These are phyloP conservation scores for Penicillium nucicola DNA, from an alignment of 495 filamentous ascomycete genomes.

Conservation along the genomic window DNA sequence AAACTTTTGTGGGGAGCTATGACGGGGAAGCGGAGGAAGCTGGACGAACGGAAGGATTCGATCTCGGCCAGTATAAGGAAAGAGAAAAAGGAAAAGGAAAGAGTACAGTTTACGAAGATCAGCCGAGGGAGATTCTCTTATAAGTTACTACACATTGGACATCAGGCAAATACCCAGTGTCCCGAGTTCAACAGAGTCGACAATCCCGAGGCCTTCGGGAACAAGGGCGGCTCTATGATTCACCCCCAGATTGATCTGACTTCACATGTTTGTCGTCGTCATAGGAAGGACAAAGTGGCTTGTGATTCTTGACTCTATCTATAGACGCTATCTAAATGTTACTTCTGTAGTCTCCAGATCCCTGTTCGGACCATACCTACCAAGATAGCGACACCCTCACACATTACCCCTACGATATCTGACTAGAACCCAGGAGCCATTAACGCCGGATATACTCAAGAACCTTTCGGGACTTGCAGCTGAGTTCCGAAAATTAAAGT, in stretches of 20 bases:
- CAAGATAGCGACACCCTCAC: neutral
- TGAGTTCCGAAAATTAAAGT: slow-evolving; percentile 2
- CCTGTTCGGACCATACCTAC: neutral
- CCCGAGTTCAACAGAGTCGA: slow-evolving; percentile 5
- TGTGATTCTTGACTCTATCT: slow-evolving; percentile 5
- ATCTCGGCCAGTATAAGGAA: neutral
- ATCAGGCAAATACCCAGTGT: neutral
- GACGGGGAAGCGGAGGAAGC: slow-evolving; percentile 43
- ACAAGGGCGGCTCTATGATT: slow-evolving; percentile 20
- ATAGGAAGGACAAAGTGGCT: slow-evolving; percentile 8
- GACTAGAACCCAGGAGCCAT: neutral
- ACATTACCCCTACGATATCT: neutral
- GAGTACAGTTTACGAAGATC: neutral
- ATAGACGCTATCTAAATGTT: neutral
- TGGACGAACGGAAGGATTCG: slow-evolving; percentile 45
- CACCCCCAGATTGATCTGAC: slow-evolving; percentile 18
- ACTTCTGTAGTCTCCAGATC: no score
- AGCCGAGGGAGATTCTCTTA: slow-evolving; percentile 13
- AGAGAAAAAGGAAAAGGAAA: neutral
- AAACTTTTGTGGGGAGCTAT: slow-evolving; percentile 29
- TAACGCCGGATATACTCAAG: slow-evolving; percentile 11
- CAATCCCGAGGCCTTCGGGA: slow-evolving; percentile 34
- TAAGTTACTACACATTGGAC: slow-evolving; percentile 8
- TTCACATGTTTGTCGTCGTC: slow-evolving; percentile 26
- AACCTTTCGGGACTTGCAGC: neutral